These are phyloP conservation scores for Pseudocercospora pini-densiflorae DNA, from an alignment of 2,329 filamentous ascomycete genomes.

Conservation along the genomic window DNA sequence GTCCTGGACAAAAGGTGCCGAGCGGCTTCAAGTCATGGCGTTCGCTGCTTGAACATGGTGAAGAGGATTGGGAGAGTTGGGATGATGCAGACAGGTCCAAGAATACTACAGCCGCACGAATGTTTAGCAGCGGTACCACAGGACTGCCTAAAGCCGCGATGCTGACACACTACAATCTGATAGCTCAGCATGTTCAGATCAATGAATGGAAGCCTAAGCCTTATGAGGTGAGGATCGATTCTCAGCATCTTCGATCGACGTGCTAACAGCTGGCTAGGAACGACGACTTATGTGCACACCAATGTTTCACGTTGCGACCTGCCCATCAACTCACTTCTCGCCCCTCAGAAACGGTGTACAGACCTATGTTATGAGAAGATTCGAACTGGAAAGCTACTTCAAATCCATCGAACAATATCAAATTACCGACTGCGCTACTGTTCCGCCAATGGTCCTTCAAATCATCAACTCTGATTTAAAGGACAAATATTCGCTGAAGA, in stretches of 20 bases:
- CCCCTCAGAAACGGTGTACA: slow-evolving; percentile 42
- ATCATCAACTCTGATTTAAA: slow-evolving; percentile 69
- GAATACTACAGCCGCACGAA: slow-evolving; percentile 53
- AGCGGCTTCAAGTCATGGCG: slow-evolving; percentile 30
- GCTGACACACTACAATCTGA: slow-evolving; percentile 61
- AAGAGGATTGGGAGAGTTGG: slow-evolving; percentile 54
- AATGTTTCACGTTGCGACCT: slow-evolving; percentile 56
- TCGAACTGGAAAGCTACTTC: slow-evolving; percentile 58
- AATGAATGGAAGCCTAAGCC: slow-evolving; percentile 43
- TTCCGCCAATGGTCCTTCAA: slow-evolving; percentile 71
- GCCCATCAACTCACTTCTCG: slow-evolving; percentile 44
- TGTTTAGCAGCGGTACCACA: slow-evolving; percentile 64
- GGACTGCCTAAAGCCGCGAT: slow-evolving; percentile 61
- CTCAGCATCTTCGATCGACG: background rate
- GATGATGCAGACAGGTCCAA: slow-evolving; percentile 45
- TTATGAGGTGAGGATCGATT: slow-evolving; percentile 16
- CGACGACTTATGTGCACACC: slow-evolving; percentile 50
- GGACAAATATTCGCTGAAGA: slow-evolving; percentile 71
- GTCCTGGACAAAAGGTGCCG: slow-evolving; percentile 30
- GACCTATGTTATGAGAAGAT: slow-evolving; percentile 51
- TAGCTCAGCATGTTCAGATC: slow-evolving; percentile 56
- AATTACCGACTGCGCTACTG: slow-evolving; percentile 69
- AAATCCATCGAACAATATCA: slow-evolving; percentile 68
- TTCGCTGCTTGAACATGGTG: slow-evolving; percentile 47
- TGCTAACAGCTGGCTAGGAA: slow-evolving; percentile 33